Base-by-base conservation (phyloP, 345 rosid genomes). In the Trapa incisa region DNA sequence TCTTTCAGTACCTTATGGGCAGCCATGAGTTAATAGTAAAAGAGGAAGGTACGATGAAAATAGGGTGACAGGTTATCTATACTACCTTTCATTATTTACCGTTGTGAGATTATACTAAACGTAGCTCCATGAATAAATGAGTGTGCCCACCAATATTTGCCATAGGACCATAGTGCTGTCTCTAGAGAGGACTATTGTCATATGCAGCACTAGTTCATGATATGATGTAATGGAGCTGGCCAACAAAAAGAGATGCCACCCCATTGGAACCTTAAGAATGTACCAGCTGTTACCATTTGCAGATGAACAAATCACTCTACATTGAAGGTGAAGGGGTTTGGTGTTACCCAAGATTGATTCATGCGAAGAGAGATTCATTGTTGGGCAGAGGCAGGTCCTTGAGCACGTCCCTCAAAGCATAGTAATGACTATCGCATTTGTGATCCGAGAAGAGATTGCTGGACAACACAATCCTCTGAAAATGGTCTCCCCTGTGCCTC, bases 341-440 rank as follows among this genome's bases (percentile, higher is more conserved):
- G 3, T 6, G 8, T 35, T 32, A 1, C 16, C 14, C 32, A 33
- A 10, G 29, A 22, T 22, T 22, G 38, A 36, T 22, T 16, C 52
- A 79, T 61, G 67, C 60, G 72, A 89, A 85, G 67, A 87, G 73
- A 66, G 37, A 72, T 61, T 86, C 89, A 22, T 79, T 78, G 22
- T 64, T 53, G 53, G 81, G 74, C 62, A 67, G 67, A 1, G 96
- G 87, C 74, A 91, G 78, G 54, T 87, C 87, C 84, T 94, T 94
- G 33, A 87, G 86, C 22, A 89, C 96, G 70, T 94, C 99, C 75
- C 99, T 72, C 12, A 94, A 73, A 0, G 96, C 97, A 4, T 78
- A 84, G 79, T 84, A 85, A 76, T 94, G 99, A 80, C 86, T 86
- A 72, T 87, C 97, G 42, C 97, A 94, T 78, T 82, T 87, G 73